Base-by-base conservation (phyloP, 1,284 basidiomycete genomes). In the Boletus semigastroideus region DNA sequence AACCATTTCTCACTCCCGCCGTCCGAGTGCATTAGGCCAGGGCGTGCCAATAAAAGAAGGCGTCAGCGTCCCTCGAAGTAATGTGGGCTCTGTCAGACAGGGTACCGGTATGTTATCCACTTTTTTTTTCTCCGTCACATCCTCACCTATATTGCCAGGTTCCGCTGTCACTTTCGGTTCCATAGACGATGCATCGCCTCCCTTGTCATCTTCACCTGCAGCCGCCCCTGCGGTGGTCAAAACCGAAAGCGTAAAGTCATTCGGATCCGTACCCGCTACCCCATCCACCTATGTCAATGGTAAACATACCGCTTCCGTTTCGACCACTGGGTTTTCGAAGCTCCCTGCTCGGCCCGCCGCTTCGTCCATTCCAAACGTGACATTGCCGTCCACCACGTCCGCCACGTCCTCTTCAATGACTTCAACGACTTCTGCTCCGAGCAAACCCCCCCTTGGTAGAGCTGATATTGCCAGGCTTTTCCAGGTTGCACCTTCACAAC, bases 161-260 rank as follows among this genome's bases (percentile, higher is more conserved):
- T 80, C 83, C 53, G 71, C 79, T 54, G 83, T 87, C 60, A 90
- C 80, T 57, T 94, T 94, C 74, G 92, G 92, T 62, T 92, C 92
- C 41, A 90, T 94, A 77, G 82, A 87, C 69, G 82, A 89, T 70
- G 76, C 74, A 57, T 74, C 80, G 54, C 80, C 83, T 48, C 78
- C 84, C 56, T 82, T 86, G 59, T 85, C 86, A 36, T 83, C 86
- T 46, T 86, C 86, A 31, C 83, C 88, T 38, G 83, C 84, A 47
- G 68, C 80, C 47, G 77, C 79, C 39, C 83, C 87, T 40, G 69
- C 80, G 47, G 75, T 83, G 47, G 75, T 83, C 60, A 87, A 83
- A 73, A 73, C 80, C 52, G 87, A 90, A 63, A 80, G 76, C 57
- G 85, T 92, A 62, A 90, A 86, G 70, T 81, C 87, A 37, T 93